Evolutionary conservation across 139 green algal species (phyloP).

Genomic region (Desmodesmus armatus): DNA sequence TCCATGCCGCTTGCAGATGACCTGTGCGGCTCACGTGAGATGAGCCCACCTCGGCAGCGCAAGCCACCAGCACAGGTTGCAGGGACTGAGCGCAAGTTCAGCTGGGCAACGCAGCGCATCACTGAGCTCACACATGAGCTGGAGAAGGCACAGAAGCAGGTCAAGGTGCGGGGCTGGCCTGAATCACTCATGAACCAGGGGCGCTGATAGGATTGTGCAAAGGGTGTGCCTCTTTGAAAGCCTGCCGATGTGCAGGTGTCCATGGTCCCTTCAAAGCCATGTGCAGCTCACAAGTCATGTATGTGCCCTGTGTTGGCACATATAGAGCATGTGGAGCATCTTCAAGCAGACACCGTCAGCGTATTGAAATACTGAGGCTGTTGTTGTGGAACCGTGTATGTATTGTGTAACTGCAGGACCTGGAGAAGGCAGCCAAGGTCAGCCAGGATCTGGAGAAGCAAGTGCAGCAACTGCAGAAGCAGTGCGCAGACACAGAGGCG

Average conservation of each 20-base stretch:
- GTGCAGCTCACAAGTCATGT: no score
- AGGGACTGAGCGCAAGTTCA: slow-evolving; percentile 58
- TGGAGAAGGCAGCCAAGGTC: slow-evolving; percentile 32
- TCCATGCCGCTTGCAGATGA: slow-evolving; percentile 33
- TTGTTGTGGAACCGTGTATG: no score
- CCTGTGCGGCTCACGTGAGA: slow-evolving; percentile 33
- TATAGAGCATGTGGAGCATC: no score
- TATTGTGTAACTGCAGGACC: slow-evolving; percentile 8
- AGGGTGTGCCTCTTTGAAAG: no score
- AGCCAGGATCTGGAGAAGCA: not conserved
- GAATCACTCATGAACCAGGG: no score
- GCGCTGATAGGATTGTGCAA: no score
- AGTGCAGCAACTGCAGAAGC: not conserved
- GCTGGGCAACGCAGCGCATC: slow-evolving; percentile 71
- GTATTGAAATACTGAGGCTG: no score
- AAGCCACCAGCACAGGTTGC: slow-evolving; percentile 28
- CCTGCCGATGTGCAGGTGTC: no score
- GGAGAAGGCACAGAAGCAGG: slow-evolving; percentile 39
- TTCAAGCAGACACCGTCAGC: no score
- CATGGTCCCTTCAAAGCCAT: no score
- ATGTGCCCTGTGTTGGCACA: no score
- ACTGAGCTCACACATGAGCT: slow-evolving; percentile 67
- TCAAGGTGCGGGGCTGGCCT: slow-evolving; percentile 59
- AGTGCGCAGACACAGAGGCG: no score
- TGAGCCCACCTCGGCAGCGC: slow-evolving; percentile 58